Conservation (phyloP, 371 early-diverging fungal genomes). For the Mortierella polycephala region DNA sequence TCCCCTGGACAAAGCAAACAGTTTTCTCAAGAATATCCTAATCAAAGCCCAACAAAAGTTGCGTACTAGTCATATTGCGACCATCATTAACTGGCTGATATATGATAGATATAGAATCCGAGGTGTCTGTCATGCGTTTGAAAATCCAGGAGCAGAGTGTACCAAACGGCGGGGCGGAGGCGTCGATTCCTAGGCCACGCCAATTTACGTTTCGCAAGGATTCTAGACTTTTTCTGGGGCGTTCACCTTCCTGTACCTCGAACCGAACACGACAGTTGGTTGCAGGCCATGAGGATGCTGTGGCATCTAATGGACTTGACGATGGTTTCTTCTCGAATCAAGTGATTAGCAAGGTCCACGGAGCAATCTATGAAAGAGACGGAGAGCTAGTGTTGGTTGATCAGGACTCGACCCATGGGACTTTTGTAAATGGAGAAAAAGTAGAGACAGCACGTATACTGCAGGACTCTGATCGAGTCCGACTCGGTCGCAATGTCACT, state of each 20-base stretch:
- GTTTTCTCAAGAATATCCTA: no score
- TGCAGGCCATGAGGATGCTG: conserved; percentile 1
- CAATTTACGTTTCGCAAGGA: conserved; percentile 13
- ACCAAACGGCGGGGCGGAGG: not conserved
- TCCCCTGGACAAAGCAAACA: no score
- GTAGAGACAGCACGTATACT: conserved; percentile 5
- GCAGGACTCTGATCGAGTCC: conserved; percentile 17
- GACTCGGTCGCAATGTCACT: conserved; percentile 28
- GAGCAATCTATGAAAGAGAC: conserved; percentile 16
- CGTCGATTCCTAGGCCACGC: conserved; percentile 16
- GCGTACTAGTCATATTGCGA: no score
- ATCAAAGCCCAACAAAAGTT: no score
- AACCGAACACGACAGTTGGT: conserved; percentile 8
- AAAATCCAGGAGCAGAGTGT: not conserved
- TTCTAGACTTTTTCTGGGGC: conserved; percentile 17
- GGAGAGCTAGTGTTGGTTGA: conserved; percentile 30
- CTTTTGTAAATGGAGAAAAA: conserved; percentile 24
- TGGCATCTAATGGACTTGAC: conserved; percentile 13
- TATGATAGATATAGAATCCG: no score
- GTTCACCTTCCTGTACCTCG: conserved; percentile 26
- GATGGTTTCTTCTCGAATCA: conserved; percentile 38
- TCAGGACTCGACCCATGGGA: conserved; percentile 34
- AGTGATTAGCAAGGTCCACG: conserved; percentile 40
- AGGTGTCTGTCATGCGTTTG: not conserved
- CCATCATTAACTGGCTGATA: no score